phyloP scores from a whole-genome alignment of 225 moss, liverwort and hornwort genomes.

The Takakia lepidozioides region DNA sequence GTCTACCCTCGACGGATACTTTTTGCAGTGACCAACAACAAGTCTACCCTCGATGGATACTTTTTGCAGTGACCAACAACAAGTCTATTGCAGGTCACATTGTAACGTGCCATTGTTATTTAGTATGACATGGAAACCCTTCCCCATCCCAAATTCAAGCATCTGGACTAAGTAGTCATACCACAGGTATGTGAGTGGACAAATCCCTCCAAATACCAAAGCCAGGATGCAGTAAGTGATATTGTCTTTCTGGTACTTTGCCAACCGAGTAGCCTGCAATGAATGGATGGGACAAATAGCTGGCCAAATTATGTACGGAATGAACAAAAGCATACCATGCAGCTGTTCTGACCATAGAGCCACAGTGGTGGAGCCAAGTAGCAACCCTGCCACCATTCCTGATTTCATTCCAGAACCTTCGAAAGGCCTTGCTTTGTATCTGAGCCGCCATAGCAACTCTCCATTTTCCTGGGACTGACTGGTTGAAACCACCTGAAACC shows the following conservation, averaged over 20 bases:
- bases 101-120: no score
- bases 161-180: conserved; percentile 1
- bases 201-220: conserved; percentile 19
- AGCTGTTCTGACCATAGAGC: conserved; percentile 31
- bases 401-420: conserved; percentile 25
- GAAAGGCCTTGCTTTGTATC: conserved; percentile 4
- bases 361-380: conserved; percentile 37
- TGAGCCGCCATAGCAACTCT: conserved; percentile 10
- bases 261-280: conserved; percentile 1
- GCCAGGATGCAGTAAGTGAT: no score
- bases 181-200: conserved; percentile 21
- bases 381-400: conserved; percentile 25
- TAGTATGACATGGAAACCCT: no score
- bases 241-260: no score
- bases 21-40: no score
- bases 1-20: no score
- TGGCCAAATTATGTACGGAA: background rate
- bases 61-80: no score
- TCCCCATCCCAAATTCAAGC: conserved; percentile 25
- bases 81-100: background rate
- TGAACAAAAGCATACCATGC: conserved; percentile 14
- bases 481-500: conserved; percentile 12
- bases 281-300: background rate
- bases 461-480: conserved; percentile 4
- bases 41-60: no score